Conservation (phyloP, 1,284 basidiomycete genomes). For the Puccinia triticina region DNA sequence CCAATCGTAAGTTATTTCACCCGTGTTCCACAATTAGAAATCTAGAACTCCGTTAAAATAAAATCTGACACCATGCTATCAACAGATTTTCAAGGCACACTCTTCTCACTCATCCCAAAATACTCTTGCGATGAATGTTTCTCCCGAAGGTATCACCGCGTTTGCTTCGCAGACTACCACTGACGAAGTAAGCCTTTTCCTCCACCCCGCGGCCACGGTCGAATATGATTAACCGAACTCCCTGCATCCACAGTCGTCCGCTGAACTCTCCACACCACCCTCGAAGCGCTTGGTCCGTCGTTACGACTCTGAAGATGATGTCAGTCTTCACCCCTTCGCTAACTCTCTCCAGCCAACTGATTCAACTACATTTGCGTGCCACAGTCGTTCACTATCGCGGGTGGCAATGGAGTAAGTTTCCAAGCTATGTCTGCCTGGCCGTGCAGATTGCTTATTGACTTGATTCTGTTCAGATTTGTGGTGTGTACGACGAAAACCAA, state of each 20-base stretch:
- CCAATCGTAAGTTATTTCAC: neutral
- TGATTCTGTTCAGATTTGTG: slow-evolving; percentile 10
- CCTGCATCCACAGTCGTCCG: too few species aligned
- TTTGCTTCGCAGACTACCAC: neutral
- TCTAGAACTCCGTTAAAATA: too few species aligned
- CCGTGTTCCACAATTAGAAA: too few species aligned
- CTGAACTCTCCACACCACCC: neutral
- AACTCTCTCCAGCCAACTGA: neutral
- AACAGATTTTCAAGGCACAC: neutral
- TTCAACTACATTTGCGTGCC: too few species aligned
- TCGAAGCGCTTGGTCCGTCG: neutral
- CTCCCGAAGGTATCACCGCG: neutral
- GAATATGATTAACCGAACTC: too few species aligned
- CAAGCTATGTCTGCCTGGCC: neutral
- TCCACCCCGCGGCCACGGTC: neutral
- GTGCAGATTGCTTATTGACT: neutral
- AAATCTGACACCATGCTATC: neutral
- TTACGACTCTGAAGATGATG: neutral
- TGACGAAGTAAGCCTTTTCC: neutral
- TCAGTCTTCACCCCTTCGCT: neutral
- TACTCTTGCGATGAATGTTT: neutral
- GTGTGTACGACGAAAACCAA: neutral
- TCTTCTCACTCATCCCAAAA: neutral
- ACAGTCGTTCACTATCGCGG: slow-evolving; percentile 18
- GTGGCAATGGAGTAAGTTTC: slow-evolving; percentile 19